A percentile compares a stretch with the other conserved stretches of the same genome.
Evolutionary conservation across 257 asterid species (phyloP).

Genomic region (Handroanthus guayacan): DNA sequence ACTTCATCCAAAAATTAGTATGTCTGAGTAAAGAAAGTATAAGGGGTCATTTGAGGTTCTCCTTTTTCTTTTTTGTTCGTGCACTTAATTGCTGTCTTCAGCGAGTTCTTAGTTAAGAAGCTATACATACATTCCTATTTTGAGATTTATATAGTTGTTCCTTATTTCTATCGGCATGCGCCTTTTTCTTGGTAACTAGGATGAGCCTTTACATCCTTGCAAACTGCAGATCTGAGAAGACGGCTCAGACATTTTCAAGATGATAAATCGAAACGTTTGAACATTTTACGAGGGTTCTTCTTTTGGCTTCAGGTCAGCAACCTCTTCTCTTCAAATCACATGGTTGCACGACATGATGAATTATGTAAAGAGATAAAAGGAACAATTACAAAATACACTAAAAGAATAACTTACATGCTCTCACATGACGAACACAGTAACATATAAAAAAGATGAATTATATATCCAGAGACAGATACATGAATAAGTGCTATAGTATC

Average conservation of each 20-base stretch:
- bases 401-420: not conserved
- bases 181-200: not conserved
- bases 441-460: not conserved
- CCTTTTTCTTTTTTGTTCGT: not conserved
- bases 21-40: too few species aligned
- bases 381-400: not conserved
- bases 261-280: slow-evolving; percentile 42
- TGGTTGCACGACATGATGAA: not conserved
- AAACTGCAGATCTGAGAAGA: slow-evolving; percentile 40
- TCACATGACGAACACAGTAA: not conserved
- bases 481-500: not conserved
- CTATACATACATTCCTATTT: not conserved
- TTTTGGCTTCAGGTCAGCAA: slow-evolving; percentile 54
- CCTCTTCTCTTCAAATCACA: not conserved
- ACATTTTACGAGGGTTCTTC: slow-evolving; percentile 57
- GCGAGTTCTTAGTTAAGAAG: not conserved
- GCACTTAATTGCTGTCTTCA: slow-evolving; percentile 1
- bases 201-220: slow-evolving; percentile 4
- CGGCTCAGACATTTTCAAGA: slow-evolving; percentile 11
- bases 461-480: not conserved
- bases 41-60: too few species aligned
- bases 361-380: not conserved
- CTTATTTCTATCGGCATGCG: not conserved
- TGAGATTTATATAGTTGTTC: not conserved
- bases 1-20: too few species aligned